Evolutionary conservation across 202 grass and related monocot genomes (phyloP), one percentile per base, ranked within the genome.

Genomic region (Sporobolus alterniflorus): DNA sequence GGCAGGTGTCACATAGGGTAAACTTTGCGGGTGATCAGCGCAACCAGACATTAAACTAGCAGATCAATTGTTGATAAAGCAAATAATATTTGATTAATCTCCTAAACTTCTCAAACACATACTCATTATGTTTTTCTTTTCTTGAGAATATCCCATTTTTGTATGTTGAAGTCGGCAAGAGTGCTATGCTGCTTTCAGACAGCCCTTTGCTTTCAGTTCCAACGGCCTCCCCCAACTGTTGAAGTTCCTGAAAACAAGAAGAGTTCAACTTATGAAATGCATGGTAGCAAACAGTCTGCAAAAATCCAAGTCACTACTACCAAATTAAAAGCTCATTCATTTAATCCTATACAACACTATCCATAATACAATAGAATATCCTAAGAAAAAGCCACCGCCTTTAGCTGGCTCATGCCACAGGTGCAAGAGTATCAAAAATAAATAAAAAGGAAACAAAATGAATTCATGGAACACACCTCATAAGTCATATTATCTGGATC

Each of bases 401-500:
- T 3, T 49, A 47, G 22, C 46, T 76, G 36, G 34, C 32, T 50
- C 51, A 61, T 76, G 18, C 20, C 48, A 71, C 26, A 29, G 63
- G 79, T 47, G 17, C 40, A 90, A 70, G 26, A 21, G 14, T 61
- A 83, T 28, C 22, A 2, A 21, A 61, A 11, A 39, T 5, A 36
- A 69, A 51, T 59, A 42, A 67, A 26, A 41, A n/a, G 24, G 41
- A 26, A 78, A 64, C 52, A 59, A 73, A 55, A 79, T 26, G 11
- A 29, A 31, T 69, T 60, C 44, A 88, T 41, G 20, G 39, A 85
- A 71, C 74, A 0, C 42, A 98, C 96, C 96, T 98, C 96, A 43
- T 96, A 98, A 76, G 87, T 94, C 96, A 98, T 98, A 87, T 75
- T 82, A 76, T 98, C 96, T 76, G 84, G 89, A 77, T 98, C 93